A percentile compares a stretch with the other conserved stretches of the same genome.
These are phyloP conservation scores for Talaromyces sp. DNA, from an alignment of 2,329 filamentous ascomycete species.

Conservation along the genomic window DNA sequence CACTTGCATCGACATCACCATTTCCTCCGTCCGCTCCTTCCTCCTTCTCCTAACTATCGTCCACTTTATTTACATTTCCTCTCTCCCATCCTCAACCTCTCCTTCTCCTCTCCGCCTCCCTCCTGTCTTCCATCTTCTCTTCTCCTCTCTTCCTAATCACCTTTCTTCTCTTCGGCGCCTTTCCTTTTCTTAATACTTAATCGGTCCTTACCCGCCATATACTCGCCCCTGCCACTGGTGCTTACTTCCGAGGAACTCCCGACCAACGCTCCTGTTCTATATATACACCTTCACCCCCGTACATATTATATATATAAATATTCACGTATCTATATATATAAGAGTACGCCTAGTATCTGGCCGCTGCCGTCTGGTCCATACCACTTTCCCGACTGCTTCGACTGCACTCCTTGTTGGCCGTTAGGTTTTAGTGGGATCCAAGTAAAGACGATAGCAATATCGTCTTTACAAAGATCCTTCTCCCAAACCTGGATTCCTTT, in stretches of 20 bases:
- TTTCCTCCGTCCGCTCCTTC: neutral
- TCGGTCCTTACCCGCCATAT: conserved; percentile 1
- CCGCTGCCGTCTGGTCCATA: neutral
- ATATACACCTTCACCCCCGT: neutral
- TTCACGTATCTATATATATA: conserved; percentile 6
- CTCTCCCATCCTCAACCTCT: neutral
- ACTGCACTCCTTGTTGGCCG: neutral
- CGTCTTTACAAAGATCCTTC: conserved; percentile 14
- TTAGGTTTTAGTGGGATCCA: conserved; percentile 6
- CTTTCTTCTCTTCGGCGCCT: neutral
- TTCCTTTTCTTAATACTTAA: conserved; percentile 1
- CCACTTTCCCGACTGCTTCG: neutral
- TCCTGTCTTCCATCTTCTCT: neutral
- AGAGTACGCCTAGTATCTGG: neutral
- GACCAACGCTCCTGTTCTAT: neutral
- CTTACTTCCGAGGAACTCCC: neutral
- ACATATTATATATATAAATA: conserved; percentile 7
- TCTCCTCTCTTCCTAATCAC: neutral
- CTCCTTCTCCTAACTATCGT: neutral
- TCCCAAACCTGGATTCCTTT: conserved; percentile 9
- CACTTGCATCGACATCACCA: conserved; percentile 13
- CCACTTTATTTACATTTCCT: conserved; percentile 8
- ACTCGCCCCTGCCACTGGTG: neutral
- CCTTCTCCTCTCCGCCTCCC: neutral
- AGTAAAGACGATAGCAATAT: conserved; percentile 17